Base-by-base conservation (phyloP, 2,329 filamentous ascomycete genomes). In the Neophaeococcomyces mojaviensis region DNA sequence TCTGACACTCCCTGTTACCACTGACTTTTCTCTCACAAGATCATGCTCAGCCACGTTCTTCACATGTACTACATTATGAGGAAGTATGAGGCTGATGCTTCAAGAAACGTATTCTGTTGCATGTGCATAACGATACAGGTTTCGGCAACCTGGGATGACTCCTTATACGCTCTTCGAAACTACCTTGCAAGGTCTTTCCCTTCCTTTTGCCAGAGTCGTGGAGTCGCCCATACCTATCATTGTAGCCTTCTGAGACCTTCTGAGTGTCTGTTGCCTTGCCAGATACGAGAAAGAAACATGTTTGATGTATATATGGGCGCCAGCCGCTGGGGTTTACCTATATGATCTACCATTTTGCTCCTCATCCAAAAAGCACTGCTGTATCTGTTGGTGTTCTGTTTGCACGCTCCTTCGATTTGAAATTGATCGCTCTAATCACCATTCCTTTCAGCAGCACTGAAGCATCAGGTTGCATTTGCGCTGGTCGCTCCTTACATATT, bases 351-450 rank as follows among this genome's bases (percentile, higher is more conserved):
- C 18, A 41, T 20, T 26, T 31, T 41, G 9, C 18, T 32, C 20
- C 13, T 30, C n/a, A n/a, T n/a, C n/a, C n/a, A n/a, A n/a, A n/a
- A 16, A 6, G 9, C 13, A 13, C 22, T 24, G 26, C 16, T 22
- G 20, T 13, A 34, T 18, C 30, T n/a, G 30, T 34, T 30, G 10
- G 33, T 34, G 4, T 3, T 37, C 13, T 34, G 18, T 44, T 8
- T 20, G 34, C n/a, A 26, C 41, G 26, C 22, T 30, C 32, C 41
- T 44, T 44, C 33, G 32, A 24, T 32, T 44, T 26, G 41, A 37
- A 16, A 32, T 37, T 24, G 30, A 37, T 16, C 31, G 18, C n/a
- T 35, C 26, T 22, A 9, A 30, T 40, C 40, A 18, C 22, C 35
- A 3, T 39, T 36, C 37, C 31, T 13, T 28, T 34, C 32, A 44